Evolutionary conservation across 2,329 filamentous ascomycete genomes (phyloP), one percentile per base, ranked within the genome.

Genomic region (Fusarium sp.): DNA sequence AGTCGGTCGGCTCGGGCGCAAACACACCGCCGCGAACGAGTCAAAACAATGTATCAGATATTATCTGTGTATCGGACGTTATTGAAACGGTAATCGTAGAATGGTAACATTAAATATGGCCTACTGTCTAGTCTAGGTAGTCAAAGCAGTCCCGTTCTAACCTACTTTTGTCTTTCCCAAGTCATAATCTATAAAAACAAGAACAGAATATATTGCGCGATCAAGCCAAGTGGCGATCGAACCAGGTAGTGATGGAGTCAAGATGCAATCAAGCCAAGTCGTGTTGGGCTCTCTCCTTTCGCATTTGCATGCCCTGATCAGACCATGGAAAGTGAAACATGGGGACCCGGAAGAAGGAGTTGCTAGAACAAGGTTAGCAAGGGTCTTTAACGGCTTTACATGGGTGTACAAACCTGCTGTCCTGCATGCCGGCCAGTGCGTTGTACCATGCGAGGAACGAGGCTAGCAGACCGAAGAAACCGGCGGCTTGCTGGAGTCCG

Each of bases 271-370:
- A 77, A 61, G 73, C 73, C 57, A 72, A 59, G 54, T 65, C 74
- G 64, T 76, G 79, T 47, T 79, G 76, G 47, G 66, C 75, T 77
- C 92, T 86, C 75, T 79, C 78, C 68, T 79, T 81, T 71, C 91
- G 89, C 67, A 81, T 82, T 82, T 91, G 88, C 70, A 89, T 89
- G 63, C 91, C 93, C 85, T 93, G 93, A 80, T 93, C 92, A 40
- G 93, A 95, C 95, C 95, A 98, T 60, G 95, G 95, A 88, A 98
- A 97, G 88, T 97, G 95, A 79, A 93, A 92, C 74, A 98, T 95
- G 63, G 95, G 95, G 69, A 97, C 91, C 82, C 96, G 88, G 88
- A 97, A 97, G 91, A 97, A 98, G 31, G 89, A 91, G 85, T 92
- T 92, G 87, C 94, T 96, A 56, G 68, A 22, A n/a, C 63, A 58